Evolutionary conservation across 768 basidiomycete species (phyloP).

Genomic region (Pisolithus tinctorius): DNA sequence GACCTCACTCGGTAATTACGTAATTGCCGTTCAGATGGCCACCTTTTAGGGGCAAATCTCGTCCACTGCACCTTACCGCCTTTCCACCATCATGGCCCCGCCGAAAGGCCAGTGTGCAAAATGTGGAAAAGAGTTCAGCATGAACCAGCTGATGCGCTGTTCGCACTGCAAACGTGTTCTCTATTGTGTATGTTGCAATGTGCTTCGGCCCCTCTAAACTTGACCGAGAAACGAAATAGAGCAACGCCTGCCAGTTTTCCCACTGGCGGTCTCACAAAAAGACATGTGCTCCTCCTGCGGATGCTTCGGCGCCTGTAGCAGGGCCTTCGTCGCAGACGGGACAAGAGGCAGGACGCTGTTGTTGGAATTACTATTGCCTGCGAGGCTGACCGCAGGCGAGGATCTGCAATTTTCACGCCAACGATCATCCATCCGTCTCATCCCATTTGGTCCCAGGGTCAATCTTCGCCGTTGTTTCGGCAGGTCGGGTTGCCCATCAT

Average conservation of each 20-base stretch:
- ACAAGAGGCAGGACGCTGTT: background rate
- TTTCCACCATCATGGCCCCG: background rate
- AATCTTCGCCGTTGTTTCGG: slow-evolving; percentile 8
- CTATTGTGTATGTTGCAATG: too few relatives aligned
- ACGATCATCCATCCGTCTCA: background rate
- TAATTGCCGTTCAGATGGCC: background rate
- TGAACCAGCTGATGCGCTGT: background rate
- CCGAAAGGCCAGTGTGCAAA: background rate
- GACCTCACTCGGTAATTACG: background rate
- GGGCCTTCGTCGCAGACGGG: background rate
- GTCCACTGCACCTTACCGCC: background rate
- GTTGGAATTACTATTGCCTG: background rate
- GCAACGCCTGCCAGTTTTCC: background rate
- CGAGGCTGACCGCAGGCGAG: background rate
- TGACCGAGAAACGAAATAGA: background rate
- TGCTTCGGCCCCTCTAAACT: background rate
- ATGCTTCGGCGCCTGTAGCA: background rate
- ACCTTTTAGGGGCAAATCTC: too few relatives aligned
- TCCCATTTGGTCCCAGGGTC: slow-evolving; percentile 8
- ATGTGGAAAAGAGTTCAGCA: background rate
- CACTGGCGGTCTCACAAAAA: background rate
- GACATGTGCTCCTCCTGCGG: background rate
- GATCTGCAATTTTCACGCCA: background rate
- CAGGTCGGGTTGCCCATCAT: slow-evolving; percentile 11
- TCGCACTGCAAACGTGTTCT: background rate